Percentiles rank a stretch among this genome's conserved stretches.
Conservation (phyloP, 2,329 filamentous ascomycete species). For the Exophiala dermatitidis region DNA sequence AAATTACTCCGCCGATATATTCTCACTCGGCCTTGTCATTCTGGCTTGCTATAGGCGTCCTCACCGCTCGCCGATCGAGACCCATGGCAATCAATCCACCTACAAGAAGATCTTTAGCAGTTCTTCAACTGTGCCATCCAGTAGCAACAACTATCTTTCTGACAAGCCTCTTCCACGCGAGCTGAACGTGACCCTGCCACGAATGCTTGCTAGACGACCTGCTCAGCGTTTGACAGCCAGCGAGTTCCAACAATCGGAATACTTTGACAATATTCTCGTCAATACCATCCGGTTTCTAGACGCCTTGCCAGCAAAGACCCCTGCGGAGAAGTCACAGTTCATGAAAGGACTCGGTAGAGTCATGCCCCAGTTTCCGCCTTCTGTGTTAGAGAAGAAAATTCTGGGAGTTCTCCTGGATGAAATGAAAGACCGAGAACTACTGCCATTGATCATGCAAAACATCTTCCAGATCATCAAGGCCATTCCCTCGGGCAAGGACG, state of each 20-base stretch:
- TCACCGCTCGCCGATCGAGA: conserved; percentile 76
- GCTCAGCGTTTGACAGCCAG: conserved; percentile 79
- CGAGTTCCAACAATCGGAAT: conserved; percentile 91
- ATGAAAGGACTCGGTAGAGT: conserved; percentile 82
- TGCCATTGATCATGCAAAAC: conserved; percentile 81
- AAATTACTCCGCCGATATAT: conserved; percentile 80
- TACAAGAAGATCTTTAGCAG: conserved; percentile 81
- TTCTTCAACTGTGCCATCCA: conserved; percentile 68
- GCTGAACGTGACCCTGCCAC: conserved; percentile 69
- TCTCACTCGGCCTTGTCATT: conserved; percentile 82
- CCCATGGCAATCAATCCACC: conserved; percentile 68
- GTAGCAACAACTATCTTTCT: conserved; percentile 76
- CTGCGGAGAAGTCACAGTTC: conserved; percentile 84
- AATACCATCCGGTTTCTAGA: conserved; percentile 95
- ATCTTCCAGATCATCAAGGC: conserved; percentile 81
- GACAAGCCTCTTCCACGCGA: conserved; percentile 73
- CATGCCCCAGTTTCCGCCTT: conserved; percentile 82
- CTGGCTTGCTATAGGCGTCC: conserved; percentile 92
- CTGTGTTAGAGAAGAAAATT: conserved; percentile 90
- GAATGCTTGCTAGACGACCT: conserved; percentile 78
- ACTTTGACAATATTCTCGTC: conserved; percentile 94
- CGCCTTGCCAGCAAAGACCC: conserved; percentile 80
- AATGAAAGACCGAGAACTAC: conserved; percentile 80
- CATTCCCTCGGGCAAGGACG: conserved; percentile 67
- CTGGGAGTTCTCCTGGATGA: conserved; percentile 84